Percentiles rank a stretch among this genome's conserved stretches.
These are phyloP conservation scores for Solanum medicagineum DNA, from an alignment of 257 asterid species.

Conservation along the genomic window DNA sequence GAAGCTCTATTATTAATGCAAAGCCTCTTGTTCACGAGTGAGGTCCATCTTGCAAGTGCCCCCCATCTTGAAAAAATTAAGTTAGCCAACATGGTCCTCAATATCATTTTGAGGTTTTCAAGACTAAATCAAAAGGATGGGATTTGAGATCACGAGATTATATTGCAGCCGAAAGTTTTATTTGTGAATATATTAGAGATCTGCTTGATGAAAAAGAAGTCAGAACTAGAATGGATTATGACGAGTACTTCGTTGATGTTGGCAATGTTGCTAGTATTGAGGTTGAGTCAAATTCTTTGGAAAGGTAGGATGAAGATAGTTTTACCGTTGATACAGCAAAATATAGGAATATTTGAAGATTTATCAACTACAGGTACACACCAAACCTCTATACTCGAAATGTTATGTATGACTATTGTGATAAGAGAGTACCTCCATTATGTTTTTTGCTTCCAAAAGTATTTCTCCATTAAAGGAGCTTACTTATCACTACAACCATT, in stretches of 20 bases:
- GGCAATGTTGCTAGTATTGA: neutral
- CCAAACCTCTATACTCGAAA: slow-evolving; percentile 27
- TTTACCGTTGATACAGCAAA: slow-evolving; percentile 20
- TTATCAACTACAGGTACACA: slow-evolving; percentile 24
- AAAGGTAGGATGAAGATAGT: neutral
- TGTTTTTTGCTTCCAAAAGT: slow-evolving; percentile 33
- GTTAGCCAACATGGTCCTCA: too few species aligned
- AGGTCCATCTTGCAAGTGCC: too few species aligned
- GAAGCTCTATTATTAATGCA: too few species aligned
- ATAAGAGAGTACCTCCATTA: slow-evolving; percentile 29
- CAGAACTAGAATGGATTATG: neutral
- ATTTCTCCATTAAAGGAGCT: slow-evolving; percentile 39
- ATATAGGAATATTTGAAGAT: slow-evolving; percentile 39
- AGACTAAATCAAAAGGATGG: slow-evolving; percentile 25
- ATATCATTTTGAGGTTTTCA: slow-evolving; percentile 23
- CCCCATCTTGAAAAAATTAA: too few species aligned
- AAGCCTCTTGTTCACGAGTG: too few species aligned
- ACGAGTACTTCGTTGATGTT: slow-evolving; percentile 1
- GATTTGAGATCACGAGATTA: slow-evolving; percentile 27
- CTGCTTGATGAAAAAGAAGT: slow-evolving; percentile 8
- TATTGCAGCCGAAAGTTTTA: slow-evolving; percentile 23
- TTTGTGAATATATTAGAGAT: slow-evolving; percentile 39
- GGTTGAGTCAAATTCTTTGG: neutral
- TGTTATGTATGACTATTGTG: slow-evolving; percentile 25
- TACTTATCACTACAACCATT: slow-evolving; percentile 15